phyloP scores from a whole-genome alignment of 495 filamentous ascomycete genomes.

The Lophiostoma macrostomum region DNA sequence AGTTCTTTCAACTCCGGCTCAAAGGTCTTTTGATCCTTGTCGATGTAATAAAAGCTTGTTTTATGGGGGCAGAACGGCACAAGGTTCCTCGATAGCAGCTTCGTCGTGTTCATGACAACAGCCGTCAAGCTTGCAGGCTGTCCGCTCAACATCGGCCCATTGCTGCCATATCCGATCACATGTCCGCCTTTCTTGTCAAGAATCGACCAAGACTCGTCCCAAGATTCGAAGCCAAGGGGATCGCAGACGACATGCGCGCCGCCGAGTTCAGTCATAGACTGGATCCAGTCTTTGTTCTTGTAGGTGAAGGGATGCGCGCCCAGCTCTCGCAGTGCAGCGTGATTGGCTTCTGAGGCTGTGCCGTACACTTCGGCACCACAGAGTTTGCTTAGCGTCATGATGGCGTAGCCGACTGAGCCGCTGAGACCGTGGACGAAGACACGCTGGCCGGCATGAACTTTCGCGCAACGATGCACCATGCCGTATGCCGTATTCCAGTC shows the following conservation, averaged over 20 bases:
- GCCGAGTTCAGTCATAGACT: slow-evolving; percentile 41
- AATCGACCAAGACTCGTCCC: slow-evolving; percentile 46
- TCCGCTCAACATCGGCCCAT: slow-evolving; percentile 23
- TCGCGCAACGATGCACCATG: slow-evolving; percentile 42
- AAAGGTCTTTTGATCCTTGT: slow-evolving; percentile 38
- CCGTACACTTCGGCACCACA: slow-evolving; percentile 46
- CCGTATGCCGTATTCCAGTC: slow-evolving; percentile 47
- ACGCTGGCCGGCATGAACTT: slow-evolving; percentile 40
- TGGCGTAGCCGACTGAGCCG: slow-evolving; percentile 44
- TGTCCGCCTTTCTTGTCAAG: slow-evolving; percentile 22
- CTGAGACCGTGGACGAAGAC: slow-evolving; percentile 49
- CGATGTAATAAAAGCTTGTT: slow-evolving; percentile 43
- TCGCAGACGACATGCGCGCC: slow-evolving; percentile 47
- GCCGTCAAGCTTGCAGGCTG: slow-evolving; percentile 27
- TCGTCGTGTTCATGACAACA: slow-evolving; percentile 32
- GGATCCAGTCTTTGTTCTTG: slow-evolving; percentile 47
- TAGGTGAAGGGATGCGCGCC: slow-evolving; percentile 44
- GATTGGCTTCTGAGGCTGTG: slow-evolving; percentile 44
- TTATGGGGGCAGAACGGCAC: slow-evolving; percentile 27
- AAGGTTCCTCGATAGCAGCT: slow-evolving; percentile 23
- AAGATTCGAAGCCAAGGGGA: slow-evolving; percentile 47
- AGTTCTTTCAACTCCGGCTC: slow-evolving; percentile 34
- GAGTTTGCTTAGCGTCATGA: slow-evolving; percentile 38
- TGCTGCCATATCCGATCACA: slow-evolving; percentile 36
- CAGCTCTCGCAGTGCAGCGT: slow-evolving; percentile 33